Evolutionary conservation across 768 basidiomycete species (phyloP), one percentile per base, ranked within the genome.

Genomic region (Collybia sordida): DNA sequence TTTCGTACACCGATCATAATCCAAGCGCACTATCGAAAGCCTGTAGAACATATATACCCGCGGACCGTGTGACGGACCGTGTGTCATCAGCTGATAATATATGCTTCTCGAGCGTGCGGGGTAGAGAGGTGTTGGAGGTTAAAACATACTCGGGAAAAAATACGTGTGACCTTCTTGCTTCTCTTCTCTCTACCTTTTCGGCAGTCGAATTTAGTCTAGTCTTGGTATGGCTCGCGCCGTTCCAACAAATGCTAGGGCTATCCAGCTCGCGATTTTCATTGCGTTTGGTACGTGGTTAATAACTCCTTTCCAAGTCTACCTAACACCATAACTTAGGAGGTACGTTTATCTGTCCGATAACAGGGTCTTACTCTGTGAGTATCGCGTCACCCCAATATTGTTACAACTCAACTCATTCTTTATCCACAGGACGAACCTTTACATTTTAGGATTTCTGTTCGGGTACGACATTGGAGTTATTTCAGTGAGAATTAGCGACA

Each of bases 401-500:
- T 1, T 24, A 25, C n/a, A 28, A 40, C 19, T 31, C 14, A 15
- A 18, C 38, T 51, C 19, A 47, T 37, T 11, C 12, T 17, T 9
- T 38, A 23, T 15, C 24, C 8, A 25, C 15, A 47, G 36, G 45
- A 47, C 24, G 27, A 6, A 25, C 17, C 12, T 18, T 38, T 8
- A 18, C 24, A 6, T 5, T 19, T 11, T 35, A 80, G 83, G 82
- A 9, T 86, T 85, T 63, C 65, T 87, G 7, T 88, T 86, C 49
- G 85, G 86, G 53, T 88, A 88, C 63, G 86, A 88, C 55, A 86
- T 88, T 62, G 85, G 87, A 64, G 83, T 88, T 47, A 87, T 88
- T 52, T 88, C 86, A 48, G 84, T 86, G 52, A 45, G 76, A 62
- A 3, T 45, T 24, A 23, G 21, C 4, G 7, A 31, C 9, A 31